A percentile compares a stretch with the other conserved stretches of the same genome.
These are phyloP conservation scores for Maudiozyma barnettii DNA, from an alignment of 805 yeast species.

Conservation along the genomic window DNA sequence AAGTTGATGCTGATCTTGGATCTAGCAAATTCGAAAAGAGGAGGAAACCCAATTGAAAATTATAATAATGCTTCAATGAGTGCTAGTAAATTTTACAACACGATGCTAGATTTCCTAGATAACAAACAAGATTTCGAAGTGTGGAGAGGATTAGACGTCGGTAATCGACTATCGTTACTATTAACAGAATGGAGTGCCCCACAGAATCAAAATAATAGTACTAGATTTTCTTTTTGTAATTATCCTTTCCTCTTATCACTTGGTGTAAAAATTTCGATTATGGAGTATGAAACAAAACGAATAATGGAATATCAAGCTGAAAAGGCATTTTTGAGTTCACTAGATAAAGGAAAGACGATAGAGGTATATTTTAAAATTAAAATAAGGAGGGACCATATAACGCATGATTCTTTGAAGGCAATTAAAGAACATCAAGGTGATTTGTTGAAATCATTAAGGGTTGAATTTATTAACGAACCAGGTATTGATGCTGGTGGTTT, in stretches of 20 bases:
- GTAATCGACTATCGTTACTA: background rate
- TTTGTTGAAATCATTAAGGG: constrained; percentile 62
- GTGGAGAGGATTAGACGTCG: constrained; percentile 38
- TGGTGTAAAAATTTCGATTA: constrained; percentile 70
- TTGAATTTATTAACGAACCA: constrained; percentile 79
- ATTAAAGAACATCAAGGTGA: constrained; percentile 48
- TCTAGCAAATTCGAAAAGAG: constrained; percentile 36
- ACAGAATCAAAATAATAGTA: constrained; percentile 1
- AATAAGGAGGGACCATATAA: constrained; percentile 57
- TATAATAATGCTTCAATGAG: constrained; percentile 27
- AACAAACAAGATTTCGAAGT: constrained; percentile 70
- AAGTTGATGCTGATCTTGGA: constrained; percentile 46
- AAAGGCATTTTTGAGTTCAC: constrained; percentile 72
- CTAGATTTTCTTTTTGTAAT: constrained; percentile 51
- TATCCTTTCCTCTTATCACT: constrained; percentile 74
- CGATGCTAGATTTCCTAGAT: constrained; percentile 71
- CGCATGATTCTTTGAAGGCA: constrained; percentile 64
- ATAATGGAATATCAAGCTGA: constrained; percentile 84
- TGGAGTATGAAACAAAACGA: constrained; percentile 72
- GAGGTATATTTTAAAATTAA: constrained; percentile 61
- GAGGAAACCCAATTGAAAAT: background rate
- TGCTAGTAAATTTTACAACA: constrained; percentile 49
- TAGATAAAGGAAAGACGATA: constrained; percentile 50
- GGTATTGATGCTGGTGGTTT: constrained; percentile 96
- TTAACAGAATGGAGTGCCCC: background rate